A percentile compares a stretch with the other conserved stretches of the same genome.
These are phyloP conservation scores for Penicillium egyptiacum DNA, from an alignment of 495 filamentous ascomycete genomes.

Conservation along the genomic window DNA sequence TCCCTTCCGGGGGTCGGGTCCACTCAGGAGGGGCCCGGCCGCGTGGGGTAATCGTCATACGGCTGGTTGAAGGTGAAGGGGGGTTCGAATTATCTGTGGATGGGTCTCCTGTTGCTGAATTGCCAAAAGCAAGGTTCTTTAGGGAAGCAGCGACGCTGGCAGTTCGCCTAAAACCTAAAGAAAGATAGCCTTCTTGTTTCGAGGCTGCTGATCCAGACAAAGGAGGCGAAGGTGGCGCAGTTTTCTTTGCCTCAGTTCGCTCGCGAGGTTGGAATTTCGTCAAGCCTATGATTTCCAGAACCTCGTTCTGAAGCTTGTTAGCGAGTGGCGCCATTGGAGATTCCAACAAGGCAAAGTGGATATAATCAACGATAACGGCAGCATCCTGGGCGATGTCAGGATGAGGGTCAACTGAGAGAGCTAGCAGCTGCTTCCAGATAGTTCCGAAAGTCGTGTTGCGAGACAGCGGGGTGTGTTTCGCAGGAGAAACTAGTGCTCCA, in stretches of 20 bases:
- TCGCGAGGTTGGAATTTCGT: constrained; percentile 48
- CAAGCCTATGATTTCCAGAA: constrained; percentile 56
- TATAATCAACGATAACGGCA: constrained; percentile 74
- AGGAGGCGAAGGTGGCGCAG: constrained; percentile 52
- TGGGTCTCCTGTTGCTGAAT: constrained; percentile 32
- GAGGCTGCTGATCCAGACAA: constrained; percentile 35
- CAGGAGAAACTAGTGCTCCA: constrained; percentile 11
- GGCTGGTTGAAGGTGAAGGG: constrained; percentile 39
- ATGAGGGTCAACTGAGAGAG: constrained; percentile 89
- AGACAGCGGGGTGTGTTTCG: constrained; percentile 54
- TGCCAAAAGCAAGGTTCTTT: constrained; percentile 66
- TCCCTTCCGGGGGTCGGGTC: constrained; percentile 73
- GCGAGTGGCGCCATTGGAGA: constrained; percentile 72
- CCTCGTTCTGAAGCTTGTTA: constrained; percentile 73
- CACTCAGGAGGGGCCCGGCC: constrained; percentile 68
- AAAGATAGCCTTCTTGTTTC: constrained; percentile 66
- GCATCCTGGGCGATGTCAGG: constrained; percentile 89
- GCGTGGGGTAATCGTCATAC: constrained; percentile 51
- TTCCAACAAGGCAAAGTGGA: constrained; percentile 72
- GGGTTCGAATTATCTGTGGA: constrained; percentile 23
- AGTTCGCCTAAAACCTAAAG: constrained; percentile 61
- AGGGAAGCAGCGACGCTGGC: constrained; percentile 72
- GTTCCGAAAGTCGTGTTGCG: constrained; percentile 86
- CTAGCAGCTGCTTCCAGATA: constrained; percentile 89
- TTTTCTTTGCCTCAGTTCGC: constrained; percentile 40